A percentile compares a stretch with the other conserved stretches of the same genome.
These are phyloP conservation scores for Amphichorda felina DNA, from an alignment of 2,329 filamentous ascomycete genomes.

Conservation along the genomic window DNA sequence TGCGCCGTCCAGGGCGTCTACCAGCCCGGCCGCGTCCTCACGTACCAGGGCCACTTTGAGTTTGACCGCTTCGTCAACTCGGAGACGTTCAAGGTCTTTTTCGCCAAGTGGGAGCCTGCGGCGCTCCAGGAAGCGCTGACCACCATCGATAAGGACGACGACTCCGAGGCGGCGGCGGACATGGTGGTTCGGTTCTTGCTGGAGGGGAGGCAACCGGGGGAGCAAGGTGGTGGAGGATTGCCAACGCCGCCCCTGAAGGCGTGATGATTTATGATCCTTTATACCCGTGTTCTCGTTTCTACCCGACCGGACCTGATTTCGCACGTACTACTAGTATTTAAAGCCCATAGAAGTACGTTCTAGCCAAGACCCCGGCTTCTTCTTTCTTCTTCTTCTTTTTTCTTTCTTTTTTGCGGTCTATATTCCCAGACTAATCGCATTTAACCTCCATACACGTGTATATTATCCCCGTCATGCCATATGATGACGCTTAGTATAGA, in stretches of 20 bases:
- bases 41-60: slow-evolving; percentile 29
- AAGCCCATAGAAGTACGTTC: too few relatives aligned
- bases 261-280: not conserved
- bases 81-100: slow-evolving; percentile 22
- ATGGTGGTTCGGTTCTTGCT: slow-evolving; percentile 10
- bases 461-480: too few relatives aligned
- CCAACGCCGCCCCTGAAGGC: slow-evolving; percentile 2
- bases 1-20: slow-evolving; percentile 26
- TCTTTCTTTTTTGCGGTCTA: too few relatives aligned
- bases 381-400: too few relatives aligned
- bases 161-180: slow-evolving; percentile 8
- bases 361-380: too few relatives aligned
- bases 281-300: too few relatives aligned
- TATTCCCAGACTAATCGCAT: too few relatives aligned
- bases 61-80: slow-evolving; percentile 27
- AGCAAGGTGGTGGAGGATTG: not conserved
- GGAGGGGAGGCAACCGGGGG: not conserved
- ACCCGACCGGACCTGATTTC: too few relatives aligned
- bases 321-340: too few relatives aligned
- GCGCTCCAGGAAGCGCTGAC: slow-evolving; percentile 4
- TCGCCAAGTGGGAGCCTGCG: slow-evolving; percentile 8
- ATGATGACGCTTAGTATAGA: too few relatives aligned
- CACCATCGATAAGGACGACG: slow-evolving; percentile 9
- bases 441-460: too few relatives aligned
- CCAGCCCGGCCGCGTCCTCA: slow-evolving; percentile 22